These are phyloP conservation scores for Penicillium argentinense DNA, from an alignment of 495 filamentous ascomycete genomes.

Conservation along the genomic window DNA sequence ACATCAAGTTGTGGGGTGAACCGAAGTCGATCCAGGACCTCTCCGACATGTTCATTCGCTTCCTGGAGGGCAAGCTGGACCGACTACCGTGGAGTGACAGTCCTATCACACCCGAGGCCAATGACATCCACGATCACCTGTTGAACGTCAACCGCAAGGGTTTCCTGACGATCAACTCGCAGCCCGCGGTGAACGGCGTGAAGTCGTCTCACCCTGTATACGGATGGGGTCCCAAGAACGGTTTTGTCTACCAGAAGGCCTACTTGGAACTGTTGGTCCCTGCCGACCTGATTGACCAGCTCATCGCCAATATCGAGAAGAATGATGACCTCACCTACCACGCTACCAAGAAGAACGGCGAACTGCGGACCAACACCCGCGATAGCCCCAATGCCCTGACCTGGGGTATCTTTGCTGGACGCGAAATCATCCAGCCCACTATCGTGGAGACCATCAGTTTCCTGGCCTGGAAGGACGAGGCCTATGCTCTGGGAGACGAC, in stretches of 20 bases:
- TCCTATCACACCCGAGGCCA: conserved; percentile 77
- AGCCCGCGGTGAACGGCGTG: conserved; percentile 91
- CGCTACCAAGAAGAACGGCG: conserved; percentile 77
- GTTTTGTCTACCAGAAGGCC: conserved; percentile 98
- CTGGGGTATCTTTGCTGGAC: conserved; percentile 98
- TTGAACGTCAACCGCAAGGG: conserved; percentile 81
- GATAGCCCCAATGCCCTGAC: conserved; percentile 93
- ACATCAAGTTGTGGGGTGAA: conserved; percentile 92
- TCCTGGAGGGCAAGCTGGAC: conserved; percentile 75
- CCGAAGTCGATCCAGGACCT: conserved; percentile 79
- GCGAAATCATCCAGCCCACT: conserved; percentile 99
- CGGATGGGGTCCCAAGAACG: conserved; percentile 93
- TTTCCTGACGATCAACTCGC: conserved; percentile 94
- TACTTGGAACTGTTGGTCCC: conserved; percentile 91
- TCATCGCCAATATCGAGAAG: conserved; percentile 75
- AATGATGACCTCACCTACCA: conserved; percentile 89
- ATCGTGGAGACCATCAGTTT: conserved; percentile 98
- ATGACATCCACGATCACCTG: conserved; percentile 71
- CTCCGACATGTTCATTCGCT: conserved; percentile 77
- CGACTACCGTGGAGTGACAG: conserved; percentile 94
- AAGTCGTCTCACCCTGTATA: conserved; percentile 83
- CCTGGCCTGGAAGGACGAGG: conserved; percentile 98
- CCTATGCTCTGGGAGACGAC: conserved; percentile 85
- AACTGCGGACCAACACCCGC: conserved; percentile 79
- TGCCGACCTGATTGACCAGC: conserved; percentile 71